Base-by-base conservation (phyloP, 2,329 filamentous ascomycete species). In the Ophiostoma populinum region DNA sequence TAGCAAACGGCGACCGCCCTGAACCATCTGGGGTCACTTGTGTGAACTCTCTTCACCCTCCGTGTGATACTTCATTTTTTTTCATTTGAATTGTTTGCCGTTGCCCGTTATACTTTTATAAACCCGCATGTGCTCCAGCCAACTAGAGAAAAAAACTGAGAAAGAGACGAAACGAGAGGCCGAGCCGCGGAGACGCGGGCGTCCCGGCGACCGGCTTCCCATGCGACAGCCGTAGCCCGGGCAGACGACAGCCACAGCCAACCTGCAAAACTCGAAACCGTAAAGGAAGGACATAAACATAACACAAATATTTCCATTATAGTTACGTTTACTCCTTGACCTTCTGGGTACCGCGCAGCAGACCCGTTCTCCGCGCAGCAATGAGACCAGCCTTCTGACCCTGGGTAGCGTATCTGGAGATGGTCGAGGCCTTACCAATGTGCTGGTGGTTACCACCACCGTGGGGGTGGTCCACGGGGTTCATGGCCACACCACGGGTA, bases 401-500 rank as follows among this genome's bases (percentile, higher is more conserved):
- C 67, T 85, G 79, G 62, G 78, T 80, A 56, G 90, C 90, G 70
- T 92, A 93, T 64, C 90, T 79, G 54, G 83, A 93, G 68, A 98
- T 98, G 62, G 90, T 98, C 51, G 90, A 98, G 55, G 90, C 90
- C 72, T 98, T 95, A 80, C 90, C 86, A 59, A 94, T 94, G 68
- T 98, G 90, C 75, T 98, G 90, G 67, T 98, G 90, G 78, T 98
- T 95, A 93, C 90, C 69, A 82, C 79, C 80, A 81, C 81, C 81
- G 78, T 90, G 81, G 64, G 81, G 81, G 76, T 98, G 90, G 70
- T 98, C 90, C 57, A 98, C 90, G 56, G 90, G 90, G 73, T 98
- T 98, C 90, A 98, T 98, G 67, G 90, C 90, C 79, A 98, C 90
- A 94, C 90, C 90, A 90, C 90, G 87, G 75, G 90, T 98, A 82